Evolutionary conservation across 768 basidiomycete species (phyloP).

Genomic region (Kwoniella sp.): DNA sequence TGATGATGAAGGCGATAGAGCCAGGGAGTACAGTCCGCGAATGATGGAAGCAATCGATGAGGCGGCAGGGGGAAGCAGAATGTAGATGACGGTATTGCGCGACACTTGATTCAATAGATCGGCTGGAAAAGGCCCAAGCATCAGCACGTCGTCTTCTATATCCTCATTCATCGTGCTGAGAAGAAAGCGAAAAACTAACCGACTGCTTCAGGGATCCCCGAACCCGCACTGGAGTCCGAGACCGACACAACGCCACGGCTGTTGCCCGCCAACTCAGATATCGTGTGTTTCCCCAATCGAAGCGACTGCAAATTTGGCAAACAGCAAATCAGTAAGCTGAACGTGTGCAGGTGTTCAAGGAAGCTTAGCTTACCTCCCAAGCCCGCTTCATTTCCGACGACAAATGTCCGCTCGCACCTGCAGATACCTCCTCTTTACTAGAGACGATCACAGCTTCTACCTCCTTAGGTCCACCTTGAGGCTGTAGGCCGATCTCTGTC

Average conservation of each 20-base stretch:
- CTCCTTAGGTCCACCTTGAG: slow-evolving; percentile 44
- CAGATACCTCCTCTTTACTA: background rate
- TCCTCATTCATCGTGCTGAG: no score
- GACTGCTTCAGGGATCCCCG: slow-evolving; percentile 6
- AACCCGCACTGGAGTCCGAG: background rate
- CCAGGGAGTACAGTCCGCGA: slow-evolving; percentile 9
- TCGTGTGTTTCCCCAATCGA: slow-evolving; percentile 5
- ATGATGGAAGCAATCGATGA: slow-evolving; percentile 5
- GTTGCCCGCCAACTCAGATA: slow-evolving; percentile 1
- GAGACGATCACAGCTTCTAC: slow-evolving; percentile 23
- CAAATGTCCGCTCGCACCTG: slow-evolving; percentile 2
- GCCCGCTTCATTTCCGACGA: slow-evolving; percentile 4
- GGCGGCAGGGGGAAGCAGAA: slow-evolving; percentile 22
- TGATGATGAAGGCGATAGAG: background rate
- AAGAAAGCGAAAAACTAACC: slow-evolving; percentile 14
- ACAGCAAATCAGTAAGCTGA: background rate
- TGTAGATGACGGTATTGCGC: slow-evolving; percentile 25
- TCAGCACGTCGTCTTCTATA: no score
- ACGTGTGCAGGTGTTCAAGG: background rate
- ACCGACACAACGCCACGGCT: slow-evolving; percentile 16
- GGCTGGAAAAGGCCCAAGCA: no score
- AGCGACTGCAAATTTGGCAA: background rate
- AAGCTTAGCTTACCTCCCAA: slow-evolving; percentile 19
- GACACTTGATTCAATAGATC: slow-evolving; percentile 9
- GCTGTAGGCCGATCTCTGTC: slow-evolving; percentile 41